phyloP scores from a whole-genome alignment of 2,329 filamentous ascomycete genomes.

The Balansia obtecta region DNA sequence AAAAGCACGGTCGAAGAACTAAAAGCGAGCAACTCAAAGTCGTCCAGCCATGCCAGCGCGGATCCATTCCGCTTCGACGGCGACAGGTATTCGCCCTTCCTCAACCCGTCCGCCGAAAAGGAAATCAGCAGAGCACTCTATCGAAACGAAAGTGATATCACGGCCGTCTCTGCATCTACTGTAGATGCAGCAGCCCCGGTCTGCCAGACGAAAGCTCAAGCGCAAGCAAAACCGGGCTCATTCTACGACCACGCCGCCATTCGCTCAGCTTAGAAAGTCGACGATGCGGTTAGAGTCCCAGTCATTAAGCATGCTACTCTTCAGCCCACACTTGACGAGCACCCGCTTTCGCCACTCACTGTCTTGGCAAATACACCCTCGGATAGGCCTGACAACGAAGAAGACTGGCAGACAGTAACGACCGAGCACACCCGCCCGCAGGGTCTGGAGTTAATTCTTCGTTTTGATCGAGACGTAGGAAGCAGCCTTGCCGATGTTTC shows the following conservation, averaged over 20 bases:
- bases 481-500: constrained; percentile 35
- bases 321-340: background rate
- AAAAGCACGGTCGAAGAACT: constrained; percentile 2
- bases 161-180: background rate
- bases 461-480: constrained; percentile 18
- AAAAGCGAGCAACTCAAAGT: constrained; percentile 12
- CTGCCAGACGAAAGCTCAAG: background rate
- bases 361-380: constrained; percentile 8
- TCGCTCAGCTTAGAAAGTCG: constrained; percentile 27
- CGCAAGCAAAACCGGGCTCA: constrained; percentile 8
- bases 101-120: constrained; percentile 26
- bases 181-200: background rate
- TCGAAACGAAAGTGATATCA: constrained; percentile 14
- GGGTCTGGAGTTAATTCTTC: constrained; percentile 13
- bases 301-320: constrained; percentile 12
- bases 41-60: constrained; percentile 22
- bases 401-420: constrained; percentile 25
- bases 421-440: constrained; percentile 16
- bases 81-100: constrained; percentile 23
- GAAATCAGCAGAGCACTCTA: constrained; percentile 30
- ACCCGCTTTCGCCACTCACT: constrained; percentile 5
- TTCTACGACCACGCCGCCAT: constrained; percentile 26
- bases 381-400: constrained; percentile 10
- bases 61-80: constrained; percentile 36
- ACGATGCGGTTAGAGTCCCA: constrained; percentile 25